Evolutionary conservation across 441 rosid genomes (phyloP).

Genomic region (Jatropha multifida): DNA sequence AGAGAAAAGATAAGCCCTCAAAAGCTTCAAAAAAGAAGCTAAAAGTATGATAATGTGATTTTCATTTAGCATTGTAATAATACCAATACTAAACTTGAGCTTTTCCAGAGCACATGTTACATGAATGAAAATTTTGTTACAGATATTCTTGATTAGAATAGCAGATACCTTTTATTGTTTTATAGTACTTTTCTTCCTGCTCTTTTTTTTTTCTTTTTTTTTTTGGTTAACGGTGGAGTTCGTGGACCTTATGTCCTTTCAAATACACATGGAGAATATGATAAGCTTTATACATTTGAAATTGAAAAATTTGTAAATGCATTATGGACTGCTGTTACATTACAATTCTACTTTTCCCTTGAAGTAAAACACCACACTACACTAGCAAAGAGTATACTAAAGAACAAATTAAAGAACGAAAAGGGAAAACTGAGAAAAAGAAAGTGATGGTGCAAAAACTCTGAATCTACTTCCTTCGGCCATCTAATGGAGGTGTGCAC

Average conservation of each 20-base stretch:
- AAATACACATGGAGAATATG: neutral
- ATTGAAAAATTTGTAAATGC: conserved; percentile 9
- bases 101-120: neutral
- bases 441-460: conserved; percentile 22
- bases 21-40: conserved; percentile 35
- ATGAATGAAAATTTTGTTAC: neutral
- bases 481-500: conserved; percentile 32
- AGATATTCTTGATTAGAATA: neutral
- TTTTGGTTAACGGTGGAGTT: neutral
- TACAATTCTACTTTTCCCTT: neutral
- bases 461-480: conserved; percentile 26
- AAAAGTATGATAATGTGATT: conserved; percentile 29
- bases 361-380: conserved; percentile 9
- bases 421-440: neutral
- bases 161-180: neutral
- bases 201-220: neutral
- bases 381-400: conserved; percentile 16
- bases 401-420: conserved; percentile 11
- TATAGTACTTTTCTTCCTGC: neutral
- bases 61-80: neutral
- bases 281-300: conserved; percentile 13
- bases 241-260: neutral
- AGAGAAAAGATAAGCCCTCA: conserved; percentile 24
- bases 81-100: conserved; percentile 1
- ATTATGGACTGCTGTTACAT: conserved; percentile 26